Base-by-base conservation (phyloP, 352 stramenopile species). In the Discostella stelligera region DNA sequence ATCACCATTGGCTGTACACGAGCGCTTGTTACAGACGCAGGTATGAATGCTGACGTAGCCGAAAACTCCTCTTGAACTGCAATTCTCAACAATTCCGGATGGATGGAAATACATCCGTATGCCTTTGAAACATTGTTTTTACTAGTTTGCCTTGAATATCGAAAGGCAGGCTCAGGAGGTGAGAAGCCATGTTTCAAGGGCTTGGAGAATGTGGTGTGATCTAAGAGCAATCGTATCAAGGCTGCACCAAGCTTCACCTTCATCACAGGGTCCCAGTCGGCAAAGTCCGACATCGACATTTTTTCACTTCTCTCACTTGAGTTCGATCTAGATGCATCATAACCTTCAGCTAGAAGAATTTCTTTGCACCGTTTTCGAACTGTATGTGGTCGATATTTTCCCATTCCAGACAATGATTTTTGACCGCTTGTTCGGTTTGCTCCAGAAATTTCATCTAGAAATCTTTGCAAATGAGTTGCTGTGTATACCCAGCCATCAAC, bases 1-100 rank as follows among this genome's bases (percentile, higher is more conserved):
- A 98, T 94, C 48, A 99, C 88, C 97, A 99, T 99, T 18, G 97
- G 96, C 66, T 97, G 88, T 74, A 97, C 96, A 16, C 95, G 87
- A 14, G 93, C 91, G 39, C 85, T 90, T 23, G 66, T 71, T 20
- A 66, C 71, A 39, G 68, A 56, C 11, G 41, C 70, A 7, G 62
- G 49, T 53, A 70, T 61, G 18, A 55, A 53, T 39, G 71, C 52
- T 82, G 77, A 71, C 66, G 63, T 53, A n/a, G 78, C 60, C 30
- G 54, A 87, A 5, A 90, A 80, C 58, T 94, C 90, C 61, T 83
- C 80, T 20, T 77, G 82, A 23, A 75, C 62, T 37, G 86, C 79
- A 54, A 87, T 71, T 56, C 86, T 79, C 23, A 80, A 44, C 39
- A 93, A 67, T 27, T 74, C 61, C 50, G 84, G 73, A 71, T 93